These are phyloP conservation scores for Pleurotus djamor DNA, from an alignment of 768 basidiomycete genomes.

Conservation along the genomic window DNA sequence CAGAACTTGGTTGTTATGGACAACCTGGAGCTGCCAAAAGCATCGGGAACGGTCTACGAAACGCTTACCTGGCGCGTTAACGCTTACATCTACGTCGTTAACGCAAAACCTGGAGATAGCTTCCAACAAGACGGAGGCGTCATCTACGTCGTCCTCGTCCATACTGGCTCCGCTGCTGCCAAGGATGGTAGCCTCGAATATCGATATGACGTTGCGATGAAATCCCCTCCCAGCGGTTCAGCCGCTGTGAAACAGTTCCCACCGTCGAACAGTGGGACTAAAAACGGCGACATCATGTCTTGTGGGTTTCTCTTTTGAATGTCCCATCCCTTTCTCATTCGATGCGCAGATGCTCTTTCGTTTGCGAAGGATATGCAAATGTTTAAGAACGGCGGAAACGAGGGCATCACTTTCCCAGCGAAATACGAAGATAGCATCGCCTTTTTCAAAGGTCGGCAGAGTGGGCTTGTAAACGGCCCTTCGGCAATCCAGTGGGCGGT, in stretches of 20 bases:
- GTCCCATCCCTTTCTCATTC: not conserved
- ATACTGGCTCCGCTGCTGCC: not conserved
- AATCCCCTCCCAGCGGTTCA: not conserved
- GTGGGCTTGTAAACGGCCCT: not conserved
- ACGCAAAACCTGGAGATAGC: not conserved
- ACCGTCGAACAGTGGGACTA: not conserved
- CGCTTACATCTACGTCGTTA: not conserved
- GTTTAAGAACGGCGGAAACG: conserved; percentile 1
- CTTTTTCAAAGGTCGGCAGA: not conserved
- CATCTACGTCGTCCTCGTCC: not conserved
- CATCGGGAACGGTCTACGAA: not conserved
- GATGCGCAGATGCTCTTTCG: not conserved
- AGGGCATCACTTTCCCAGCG: not conserved
- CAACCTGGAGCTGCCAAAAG: too few relatives aligned
- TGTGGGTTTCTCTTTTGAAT: not conserved
- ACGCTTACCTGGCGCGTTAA: not conserved
- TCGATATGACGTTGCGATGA: not conserved
- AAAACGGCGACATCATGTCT: not conserved
- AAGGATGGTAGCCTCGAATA: not conserved
- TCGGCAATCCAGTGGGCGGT: not conserved
- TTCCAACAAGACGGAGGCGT: not conserved
- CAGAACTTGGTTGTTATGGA: too few relatives aligned
- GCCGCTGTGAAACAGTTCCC: not conserved
- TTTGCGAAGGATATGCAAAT: not conserved
- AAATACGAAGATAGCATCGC: not conserved